phyloP scores from a whole-genome alignment of 768 basidiomycete species.

The Lepiota venenata region DNA sequence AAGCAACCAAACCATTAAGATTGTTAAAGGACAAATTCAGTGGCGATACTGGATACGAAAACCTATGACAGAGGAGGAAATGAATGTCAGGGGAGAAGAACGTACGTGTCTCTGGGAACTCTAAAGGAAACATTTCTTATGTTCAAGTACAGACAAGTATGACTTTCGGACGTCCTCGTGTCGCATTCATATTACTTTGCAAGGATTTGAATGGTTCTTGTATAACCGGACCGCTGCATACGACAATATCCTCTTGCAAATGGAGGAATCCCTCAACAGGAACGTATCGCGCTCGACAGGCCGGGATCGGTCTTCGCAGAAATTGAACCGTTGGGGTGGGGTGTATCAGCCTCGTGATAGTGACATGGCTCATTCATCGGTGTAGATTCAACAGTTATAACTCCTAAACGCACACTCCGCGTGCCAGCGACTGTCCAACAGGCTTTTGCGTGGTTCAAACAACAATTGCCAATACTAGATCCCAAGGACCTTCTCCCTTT shows the following conservation, averaged over 20 bases:
- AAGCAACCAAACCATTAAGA: slow-evolving; percentile 83
- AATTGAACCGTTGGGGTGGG: slow-evolving; percentile 39
- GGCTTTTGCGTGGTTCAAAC: slow-evolving; percentile 47
- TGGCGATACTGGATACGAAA: slow-evolving; percentile 94
- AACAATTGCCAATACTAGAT: slow-evolving; percentile 68
- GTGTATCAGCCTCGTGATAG: background rate
- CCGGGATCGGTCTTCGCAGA: slow-evolving; percentile 32
- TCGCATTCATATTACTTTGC: slow-evolving; percentile 73
- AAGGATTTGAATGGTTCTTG: slow-evolving; percentile 91
- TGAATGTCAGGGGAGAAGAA: slow-evolving; percentile 50
- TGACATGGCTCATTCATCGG: slow-evolving; percentile 16
- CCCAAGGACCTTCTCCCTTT: slow-evolving; percentile 85
- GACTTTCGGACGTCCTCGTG: slow-evolving; percentile 40
- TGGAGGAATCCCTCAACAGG: slow-evolving; percentile 41
- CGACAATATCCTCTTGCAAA: slow-evolving; percentile 79
- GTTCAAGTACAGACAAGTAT: background rate
- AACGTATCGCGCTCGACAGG: slow-evolving; percentile 27
- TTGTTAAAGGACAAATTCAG: slow-evolving; percentile 81
- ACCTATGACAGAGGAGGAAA: slow-evolving; percentile 73
- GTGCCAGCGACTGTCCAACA: slow-evolving; percentile 37
- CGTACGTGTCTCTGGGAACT: slow-evolving; percentile 36
- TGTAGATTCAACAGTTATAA: slow-evolving; percentile 25
- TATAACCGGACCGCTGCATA: slow-evolving; percentile 90
- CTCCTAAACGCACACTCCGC: slow-evolving; percentile 23
- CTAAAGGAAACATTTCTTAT: background rate